Evolutionary conservation across 208 protist species (phyloP).

Genomic region (Leishmania braziliensis): DNA sequence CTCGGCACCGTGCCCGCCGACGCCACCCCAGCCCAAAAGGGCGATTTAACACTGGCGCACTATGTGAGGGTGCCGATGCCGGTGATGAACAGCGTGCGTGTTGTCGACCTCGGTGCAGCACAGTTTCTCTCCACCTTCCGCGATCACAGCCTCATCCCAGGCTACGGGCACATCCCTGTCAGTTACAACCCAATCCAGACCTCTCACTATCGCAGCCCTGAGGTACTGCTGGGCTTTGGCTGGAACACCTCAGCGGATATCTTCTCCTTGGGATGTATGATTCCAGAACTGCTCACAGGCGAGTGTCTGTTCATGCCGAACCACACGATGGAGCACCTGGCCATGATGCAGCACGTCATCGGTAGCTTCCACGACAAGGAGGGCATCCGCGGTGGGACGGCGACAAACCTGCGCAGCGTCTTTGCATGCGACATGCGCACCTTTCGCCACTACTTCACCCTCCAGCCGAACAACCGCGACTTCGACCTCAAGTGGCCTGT

Average conservation of each 20-base stretch:
- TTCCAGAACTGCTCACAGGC: slow-evolving; percentile 75
- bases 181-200: slow-evolving; percentile 81
- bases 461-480: slow-evolving; percentile 38
- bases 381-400: slow-evolving; percentile 24
- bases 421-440: slow-evolving; percentile 55
- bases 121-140: slow-evolving; percentile 56
- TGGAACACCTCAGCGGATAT: slow-evolving; percentile 75
- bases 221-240: slow-evolving; percentile 79
- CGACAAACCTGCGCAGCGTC: slow-evolving; percentile 33
- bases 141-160: slow-evolving; percentile 40
- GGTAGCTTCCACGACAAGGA: slow-evolving; percentile 47
- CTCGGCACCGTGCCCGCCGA: slow-evolving; percentile 29
- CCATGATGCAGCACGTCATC: slow-evolving; percentile 77
- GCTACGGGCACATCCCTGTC: slow-evolving; percentile 40
- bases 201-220: slow-evolving; percentile 77
- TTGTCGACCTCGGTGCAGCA: slow-evolving; percentile 76
- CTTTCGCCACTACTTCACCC: slow-evolving; percentile 63
- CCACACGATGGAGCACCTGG: slow-evolving; percentile 78
- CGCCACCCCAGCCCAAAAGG: slow-evolving; percentile 20
- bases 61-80: slow-evolving; percentile 53
- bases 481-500: slow-evolving; percentile 57
- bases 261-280: slow-evolving; percentile 86
- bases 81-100: slow-evolving; percentile 63
- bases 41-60: slow-evolving; percentile 26
- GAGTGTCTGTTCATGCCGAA: slow-evolving; percentile 78